Conservation (phyloP, 1,284 basidiomycete species). For the Heterobasidion annosum region DNA sequence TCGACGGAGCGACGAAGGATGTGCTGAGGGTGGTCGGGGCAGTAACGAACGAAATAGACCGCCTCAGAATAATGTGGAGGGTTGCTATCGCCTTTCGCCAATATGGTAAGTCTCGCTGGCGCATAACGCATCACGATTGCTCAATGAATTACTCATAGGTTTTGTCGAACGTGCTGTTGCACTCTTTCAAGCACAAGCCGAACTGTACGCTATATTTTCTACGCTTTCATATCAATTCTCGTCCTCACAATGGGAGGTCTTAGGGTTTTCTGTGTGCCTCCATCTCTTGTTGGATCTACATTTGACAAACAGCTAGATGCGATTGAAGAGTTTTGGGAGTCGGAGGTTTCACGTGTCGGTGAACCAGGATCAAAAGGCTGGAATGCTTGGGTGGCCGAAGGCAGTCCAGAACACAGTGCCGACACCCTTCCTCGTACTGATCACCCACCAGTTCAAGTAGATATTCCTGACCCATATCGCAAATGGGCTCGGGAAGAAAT, state of each 20-base stretch:
- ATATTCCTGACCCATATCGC: constrained; percentile 49
- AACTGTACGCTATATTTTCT: constrained; percentile 41
- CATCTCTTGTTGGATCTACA: constrained; percentile 27
- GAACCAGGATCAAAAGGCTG: constrained; percentile 55
- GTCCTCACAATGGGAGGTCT: not conserved
- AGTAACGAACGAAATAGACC: constrained; percentile 40
- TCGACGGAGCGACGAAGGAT: constrained; percentile 45
- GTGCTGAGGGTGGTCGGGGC: constrained; percentile 32
- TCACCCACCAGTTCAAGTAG: constrained; percentile 10
- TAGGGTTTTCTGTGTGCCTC: constrained; percentile 50
- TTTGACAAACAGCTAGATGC: constrained; percentile 39
- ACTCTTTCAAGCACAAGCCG: constrained; percentile 70
- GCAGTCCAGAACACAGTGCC: constrained; percentile 20
- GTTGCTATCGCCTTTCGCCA: constrained; percentile 58
- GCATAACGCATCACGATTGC: not conserved
- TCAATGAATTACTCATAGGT: constrained; percentile 14
- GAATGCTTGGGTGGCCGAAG: constrained; percentile 44
- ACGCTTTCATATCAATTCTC: not conserved
- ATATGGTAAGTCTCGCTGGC: constrained; percentile 49
- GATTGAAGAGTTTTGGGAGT: constrained; percentile 73
- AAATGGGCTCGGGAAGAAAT: constrained; percentile 64
- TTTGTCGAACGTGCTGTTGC: constrained; percentile 56
- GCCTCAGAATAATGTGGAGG: constrained; percentile 64
- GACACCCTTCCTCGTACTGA: constrained; percentile 7
- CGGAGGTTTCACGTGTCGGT: constrained; percentile 55